Evolutionary conservation across 345 rosid species (phyloP).

Genomic region (Euphorbia lathyris): DNA sequence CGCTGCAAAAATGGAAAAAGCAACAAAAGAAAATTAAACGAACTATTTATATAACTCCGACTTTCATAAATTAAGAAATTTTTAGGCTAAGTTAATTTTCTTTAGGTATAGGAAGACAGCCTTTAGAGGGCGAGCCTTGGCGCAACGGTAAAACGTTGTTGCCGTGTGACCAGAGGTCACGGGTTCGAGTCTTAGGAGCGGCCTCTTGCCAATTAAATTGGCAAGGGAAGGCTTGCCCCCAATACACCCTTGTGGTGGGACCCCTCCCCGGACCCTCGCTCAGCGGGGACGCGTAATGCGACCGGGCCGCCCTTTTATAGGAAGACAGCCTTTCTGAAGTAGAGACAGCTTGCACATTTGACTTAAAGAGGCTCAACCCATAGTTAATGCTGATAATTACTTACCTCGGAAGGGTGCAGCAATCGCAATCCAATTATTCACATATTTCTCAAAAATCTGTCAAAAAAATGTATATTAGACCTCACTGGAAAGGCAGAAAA

Average conservation of each 20-base stretch:
- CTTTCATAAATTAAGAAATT: background rate
- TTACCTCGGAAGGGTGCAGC: slow-evolving; percentile 90
- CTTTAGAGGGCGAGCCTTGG: too few species aligned
- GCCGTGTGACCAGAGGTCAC: too few species aligned
- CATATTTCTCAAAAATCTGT: slow-evolving; percentile 86
- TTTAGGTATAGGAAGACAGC: background rate
- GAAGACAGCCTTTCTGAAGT: too few species aligned
- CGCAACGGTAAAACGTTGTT: too few species aligned
- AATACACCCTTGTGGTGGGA: too few species aligned
- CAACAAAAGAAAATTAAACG: background rate
- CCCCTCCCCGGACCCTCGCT: too few species aligned
- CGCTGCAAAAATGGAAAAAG: background rate
- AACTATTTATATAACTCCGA: background rate
- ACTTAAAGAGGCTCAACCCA: background rate
- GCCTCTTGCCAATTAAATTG: too few species aligned
- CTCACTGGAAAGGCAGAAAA: slow-evolving; percentile 2
- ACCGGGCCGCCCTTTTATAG: too few species aligned
- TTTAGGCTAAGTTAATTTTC: background rate
- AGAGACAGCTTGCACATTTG: background rate
- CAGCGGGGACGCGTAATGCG: too few species aligned
- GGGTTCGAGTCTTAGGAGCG: too few species aligned
- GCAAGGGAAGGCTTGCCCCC: too few species aligned
- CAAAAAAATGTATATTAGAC: background rate
- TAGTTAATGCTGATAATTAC: slow-evolving; percentile 5
- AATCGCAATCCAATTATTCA: slow-evolving; percentile 91